A percentile compares a stretch with the other conserved stretches of the same genome.
Conservation (phyloP, 257 asterid genomes). For the Solanum peruvianum region DNA sequence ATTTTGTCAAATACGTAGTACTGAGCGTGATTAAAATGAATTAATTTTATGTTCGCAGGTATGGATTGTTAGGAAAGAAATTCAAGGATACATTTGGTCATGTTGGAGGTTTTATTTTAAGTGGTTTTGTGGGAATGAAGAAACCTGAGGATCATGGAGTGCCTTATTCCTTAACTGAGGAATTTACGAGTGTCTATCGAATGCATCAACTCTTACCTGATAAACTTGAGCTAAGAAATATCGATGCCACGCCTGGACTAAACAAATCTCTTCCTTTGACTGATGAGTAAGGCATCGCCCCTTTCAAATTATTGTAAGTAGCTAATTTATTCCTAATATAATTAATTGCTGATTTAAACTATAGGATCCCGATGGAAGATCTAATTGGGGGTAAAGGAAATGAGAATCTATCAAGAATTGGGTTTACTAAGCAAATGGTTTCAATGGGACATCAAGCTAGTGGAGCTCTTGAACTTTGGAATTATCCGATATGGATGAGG, state of each 20-base stretch:
- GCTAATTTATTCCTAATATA: neutral
- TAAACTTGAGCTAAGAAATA: constrained; percentile 24
- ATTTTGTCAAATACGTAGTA: neutral
- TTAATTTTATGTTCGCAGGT: constrained; percentile 13
- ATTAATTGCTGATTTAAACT: neutral
- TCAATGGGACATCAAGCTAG: constrained; percentile 71
- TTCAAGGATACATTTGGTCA: constrained; percentile 52
- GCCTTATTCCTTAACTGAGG: constrained; percentile 53
- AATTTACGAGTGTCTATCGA: constrained; percentile 42
- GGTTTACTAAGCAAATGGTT: constrained; percentile 43
- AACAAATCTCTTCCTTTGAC: constrained; percentile 40
- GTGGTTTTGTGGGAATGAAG: constrained; percentile 45
- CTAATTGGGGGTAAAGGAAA: constrained; percentile 27
- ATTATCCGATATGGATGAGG: constrained; percentile 51
- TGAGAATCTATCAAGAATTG: constrained; percentile 22
- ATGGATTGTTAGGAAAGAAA: constrained; percentile 50
- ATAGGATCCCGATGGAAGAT: constrained; percentile 30
- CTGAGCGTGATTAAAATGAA: neutral
- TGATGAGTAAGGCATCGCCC: constrained; percentile 8
- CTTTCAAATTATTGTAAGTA: neutral
- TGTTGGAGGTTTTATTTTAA: constrained; percentile 15
- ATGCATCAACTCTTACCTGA: constrained; percentile 57
- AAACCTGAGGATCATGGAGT: constrained; percentile 38
- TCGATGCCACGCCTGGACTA: constrained; percentile 26
- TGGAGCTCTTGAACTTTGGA: constrained; percentile 59